Conservation (phyloP, 2,329 filamentous ascomycete species). For the Fusarium pseudonygamai region DNA sequence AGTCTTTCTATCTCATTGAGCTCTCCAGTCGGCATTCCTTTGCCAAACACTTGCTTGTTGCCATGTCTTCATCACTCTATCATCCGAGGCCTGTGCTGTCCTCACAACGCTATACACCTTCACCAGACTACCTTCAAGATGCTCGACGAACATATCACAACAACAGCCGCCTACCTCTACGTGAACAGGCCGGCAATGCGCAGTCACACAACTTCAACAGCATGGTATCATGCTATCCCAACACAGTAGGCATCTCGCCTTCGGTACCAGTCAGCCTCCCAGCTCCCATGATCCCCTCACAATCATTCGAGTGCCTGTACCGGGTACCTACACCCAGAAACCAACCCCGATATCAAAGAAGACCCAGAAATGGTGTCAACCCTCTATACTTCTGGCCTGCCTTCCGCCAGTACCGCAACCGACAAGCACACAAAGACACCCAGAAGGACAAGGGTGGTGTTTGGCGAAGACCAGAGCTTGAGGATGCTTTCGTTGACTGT, state of each 20-base stretch:
- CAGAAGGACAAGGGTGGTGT: conserved; percentile 69
- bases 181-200: conserved; percentile 63
- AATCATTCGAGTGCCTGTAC: conserved; percentile 56
- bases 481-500: conserved; percentile 75
- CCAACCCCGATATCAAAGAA: conserved; percentile 49
- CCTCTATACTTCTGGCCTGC: conserved; percentile 70
- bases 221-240: conserved; percentile 57
- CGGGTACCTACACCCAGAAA: conserved; percentile 50
- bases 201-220: conserved; percentile 56
- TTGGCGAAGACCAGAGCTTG: conserved; percentile 62
- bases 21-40: conserved; percentile 48
- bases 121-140: conserved; percentile 57
- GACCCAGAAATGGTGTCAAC: conserved; percentile 57
- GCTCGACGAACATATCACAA: conserved; percentile 52
- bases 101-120: conserved; percentile 60
- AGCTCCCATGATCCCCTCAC: conserved; percentile 61
- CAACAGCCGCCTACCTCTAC: conserved; percentile 56
- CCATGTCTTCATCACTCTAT: conserved; percentile 53
- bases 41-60: conserved; percentile 27
- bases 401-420: conserved; percentile 72
- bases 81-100: conserved; percentile 59
- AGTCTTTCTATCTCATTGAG: conserved; percentile 43
- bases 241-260: conserved; percentile 53
- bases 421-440: conserved; percentile 70
- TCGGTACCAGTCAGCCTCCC: conserved; percentile 59